Percentiles rank a stretch among this genome's conserved stretches.
Conservation (phyloP, 768 basidiomycete species). For the Sistotremastrum niveocremeum region DNA sequence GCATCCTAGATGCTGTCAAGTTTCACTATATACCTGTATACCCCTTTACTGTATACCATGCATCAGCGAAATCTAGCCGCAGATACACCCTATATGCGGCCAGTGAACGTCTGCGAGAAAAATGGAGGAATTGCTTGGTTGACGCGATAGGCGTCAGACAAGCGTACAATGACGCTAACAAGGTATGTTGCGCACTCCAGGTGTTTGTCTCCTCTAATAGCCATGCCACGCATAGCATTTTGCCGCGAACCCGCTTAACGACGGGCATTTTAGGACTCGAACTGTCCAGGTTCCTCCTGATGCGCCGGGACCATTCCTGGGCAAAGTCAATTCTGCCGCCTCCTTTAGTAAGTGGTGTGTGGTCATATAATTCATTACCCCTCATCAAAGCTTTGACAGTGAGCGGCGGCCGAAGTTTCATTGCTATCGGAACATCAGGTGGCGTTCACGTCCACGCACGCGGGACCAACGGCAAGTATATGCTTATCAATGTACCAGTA, state of each 20-base stretch:
- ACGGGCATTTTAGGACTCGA: conserved; percentile 45
- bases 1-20: conserved; percentile 41
- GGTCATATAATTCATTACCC: neutral
- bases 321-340: conserved; percentile 44
- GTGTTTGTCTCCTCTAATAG: neutral
- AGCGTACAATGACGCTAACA: conserved; percentile 55
- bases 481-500: neutral
- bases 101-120: conserved; percentile 41
- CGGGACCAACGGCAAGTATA: conserved; percentile 37
- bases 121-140: conserved; percentile 48
- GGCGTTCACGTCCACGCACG: conserved; percentile 56
- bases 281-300: conserved; percentile 20
- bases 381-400: conserved; percentile 20
- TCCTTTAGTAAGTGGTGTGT: conserved; percentile 41
- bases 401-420: conserved; percentile 35
- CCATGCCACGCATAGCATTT: conserved; percentile 41
- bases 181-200: conserved; percentile 30
- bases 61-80: conserved; percentile 37
- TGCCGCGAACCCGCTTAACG: conserved; percentile 41
- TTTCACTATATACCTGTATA: conserved; percentile 43
- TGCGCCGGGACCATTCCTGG: conserved; percentile 30
- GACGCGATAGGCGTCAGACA: conserved; percentile 52
- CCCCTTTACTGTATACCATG: conserved; percentile 70
- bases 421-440: conserved; percentile 52
- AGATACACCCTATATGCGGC: conserved; percentile 62